Conservation (phyloP, 495 filamentous ascomycete genomes). For the Tetracladium setigerum region DNA sequence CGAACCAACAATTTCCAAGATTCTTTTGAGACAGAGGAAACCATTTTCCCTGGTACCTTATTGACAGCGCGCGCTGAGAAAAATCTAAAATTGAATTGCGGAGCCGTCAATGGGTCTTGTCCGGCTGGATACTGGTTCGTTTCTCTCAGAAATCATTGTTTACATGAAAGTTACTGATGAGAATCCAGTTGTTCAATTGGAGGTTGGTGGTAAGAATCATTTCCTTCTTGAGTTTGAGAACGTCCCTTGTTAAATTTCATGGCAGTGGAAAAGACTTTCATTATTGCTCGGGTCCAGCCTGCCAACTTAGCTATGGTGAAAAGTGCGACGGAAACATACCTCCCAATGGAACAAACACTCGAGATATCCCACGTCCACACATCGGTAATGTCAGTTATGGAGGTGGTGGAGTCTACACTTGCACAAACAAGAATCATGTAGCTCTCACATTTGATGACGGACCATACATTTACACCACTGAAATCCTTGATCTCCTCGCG, state of each 20-base stretch:
- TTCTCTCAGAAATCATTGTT: background rate
- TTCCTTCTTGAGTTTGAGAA: too few species aligned
- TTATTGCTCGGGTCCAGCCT: conserved; percentile 63
- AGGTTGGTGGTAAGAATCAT: too few species aligned
- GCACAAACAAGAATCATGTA: conserved; percentile 32
- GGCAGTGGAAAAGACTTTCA: conserved; percentile 19
- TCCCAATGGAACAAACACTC: conserved; percentile 54
- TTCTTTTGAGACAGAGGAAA: too few species aligned
- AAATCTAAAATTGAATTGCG: background rate
- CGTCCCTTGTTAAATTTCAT: too few species aligned
- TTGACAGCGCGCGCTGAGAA: too few species aligned
- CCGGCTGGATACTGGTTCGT: conserved; percentile 4
- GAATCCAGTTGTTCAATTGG: too few species aligned
- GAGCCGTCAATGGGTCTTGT: conserved; percentile 6
- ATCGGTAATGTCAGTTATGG: conserved; percentile 54
- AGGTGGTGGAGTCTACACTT: conserved; percentile 58
- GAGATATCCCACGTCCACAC: conserved; percentile 47
- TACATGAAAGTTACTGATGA: too few species aligned
- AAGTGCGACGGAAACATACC: conserved; percentile 60
- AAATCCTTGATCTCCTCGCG: conserved; percentile 55
- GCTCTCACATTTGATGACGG: conserved; percentile 70
- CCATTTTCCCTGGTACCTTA: too few species aligned
- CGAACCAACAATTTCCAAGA: too few species aligned
- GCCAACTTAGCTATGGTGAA: conserved; percentile 57
- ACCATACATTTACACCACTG: conserved; percentile 51